phyloP scores from a whole-genome alignment of 345 rosid species.

The Capsella bursapastoris region DNA sequence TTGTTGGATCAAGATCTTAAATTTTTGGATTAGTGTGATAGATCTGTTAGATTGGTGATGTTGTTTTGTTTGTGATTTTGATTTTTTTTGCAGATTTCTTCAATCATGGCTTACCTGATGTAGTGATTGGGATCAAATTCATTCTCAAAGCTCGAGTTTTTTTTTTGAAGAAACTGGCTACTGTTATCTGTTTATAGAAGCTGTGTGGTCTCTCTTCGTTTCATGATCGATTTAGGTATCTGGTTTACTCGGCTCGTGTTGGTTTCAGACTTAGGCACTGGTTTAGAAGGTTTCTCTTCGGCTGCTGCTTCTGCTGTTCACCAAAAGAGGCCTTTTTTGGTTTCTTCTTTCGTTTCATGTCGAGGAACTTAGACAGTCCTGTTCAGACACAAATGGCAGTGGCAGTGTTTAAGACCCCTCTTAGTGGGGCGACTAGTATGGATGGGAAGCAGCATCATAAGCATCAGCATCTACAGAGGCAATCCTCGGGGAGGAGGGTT shows the following conservation, averaged over 20 bases:
- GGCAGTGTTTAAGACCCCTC: slow-evolving; percentile 76
- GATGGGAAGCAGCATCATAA: slow-evolving; percentile 60
- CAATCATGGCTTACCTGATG: slow-evolving; percentile 44
- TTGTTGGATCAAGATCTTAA: slow-evolving; percentile 37
- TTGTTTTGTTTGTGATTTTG: background rate
- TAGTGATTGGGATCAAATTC: slow-evolving; percentile 39
- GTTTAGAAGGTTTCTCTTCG: slow-evolving; percentile 55
- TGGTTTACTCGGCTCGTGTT: slow-evolving; percentile 33
- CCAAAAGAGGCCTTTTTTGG: slow-evolving; percentile 28
- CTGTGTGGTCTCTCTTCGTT: slow-evolving; percentile 36
- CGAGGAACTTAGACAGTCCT: slow-evolving; percentile 89
- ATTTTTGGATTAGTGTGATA: background rate
- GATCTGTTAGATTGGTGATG: background rate
- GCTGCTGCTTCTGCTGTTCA: slow-evolving; percentile 47
- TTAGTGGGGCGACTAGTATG: slow-evolving; percentile 56
- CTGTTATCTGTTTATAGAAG: slow-evolving; percentile 10
- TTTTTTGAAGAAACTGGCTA: background rate
- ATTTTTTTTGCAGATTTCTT: slow-evolving; percentile 21
- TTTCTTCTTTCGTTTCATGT: slow-evolving; percentile 66
- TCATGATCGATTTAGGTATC: slow-evolving; percentile 54
- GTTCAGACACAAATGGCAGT: slow-evolving; percentile 98
- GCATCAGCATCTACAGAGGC: slow-evolving; percentile 46
- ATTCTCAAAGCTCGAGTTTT: slow-evolving; percentile 26
- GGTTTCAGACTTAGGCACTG: slow-evolving; percentile 53
- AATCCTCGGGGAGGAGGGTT: slow-evolving; percentile 78